These are phyloP conservation scores for Alloascoidea hylecoeti DNA, from an alignment of 805 yeast species.

Conservation along the genomic window DNA sequence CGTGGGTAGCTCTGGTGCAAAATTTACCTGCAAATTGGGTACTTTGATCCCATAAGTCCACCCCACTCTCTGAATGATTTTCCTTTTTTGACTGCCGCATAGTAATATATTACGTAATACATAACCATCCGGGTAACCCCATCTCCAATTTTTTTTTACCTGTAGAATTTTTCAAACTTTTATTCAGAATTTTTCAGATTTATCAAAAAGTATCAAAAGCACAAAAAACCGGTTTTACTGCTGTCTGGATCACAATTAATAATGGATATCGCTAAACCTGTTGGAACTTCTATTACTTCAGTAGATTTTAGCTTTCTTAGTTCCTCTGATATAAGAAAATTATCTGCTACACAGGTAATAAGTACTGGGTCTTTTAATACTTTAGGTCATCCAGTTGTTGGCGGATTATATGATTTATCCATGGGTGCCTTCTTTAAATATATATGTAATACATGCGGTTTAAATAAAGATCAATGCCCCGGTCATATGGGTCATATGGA, in stretches of 20 bases:
- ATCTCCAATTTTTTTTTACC: not conserved
- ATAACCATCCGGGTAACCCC: too few species aligned
- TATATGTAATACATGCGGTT: constrained; percentile 85
- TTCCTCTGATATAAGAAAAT: constrained; percentile 66
- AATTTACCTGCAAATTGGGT: too few species aligned
- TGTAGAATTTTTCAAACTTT: constrained; percentile 2
- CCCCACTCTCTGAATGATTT: too few species aligned
- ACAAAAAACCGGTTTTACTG: not conserved
- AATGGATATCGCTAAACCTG: constrained; percentile 96
- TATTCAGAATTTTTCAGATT: constrained; percentile 3
- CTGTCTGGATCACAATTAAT: too few species aligned
- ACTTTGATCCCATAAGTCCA: too few species aligned
- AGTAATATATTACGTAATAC: too few species aligned
- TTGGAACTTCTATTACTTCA: constrained; percentile 84
- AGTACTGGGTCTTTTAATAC: constrained; percentile 94
- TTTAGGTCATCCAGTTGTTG: constrained; percentile 87
- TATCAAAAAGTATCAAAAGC: constrained; percentile 1
- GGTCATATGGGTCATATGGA: constrained; percentile 99
- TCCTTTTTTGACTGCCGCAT: too few species aligned
- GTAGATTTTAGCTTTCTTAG: constrained; percentile 86
- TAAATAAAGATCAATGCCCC: constrained; percentile 89
- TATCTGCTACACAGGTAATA: constrained; percentile 91
- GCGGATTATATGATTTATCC: constrained; percentile 91
- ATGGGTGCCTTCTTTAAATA: constrained; percentile 87
- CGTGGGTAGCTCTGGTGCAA: too few species aligned